Evolutionary conservation across 352 stramenopile species (phyloP).

Genomic region (Pythium dissotocum): DNA sequence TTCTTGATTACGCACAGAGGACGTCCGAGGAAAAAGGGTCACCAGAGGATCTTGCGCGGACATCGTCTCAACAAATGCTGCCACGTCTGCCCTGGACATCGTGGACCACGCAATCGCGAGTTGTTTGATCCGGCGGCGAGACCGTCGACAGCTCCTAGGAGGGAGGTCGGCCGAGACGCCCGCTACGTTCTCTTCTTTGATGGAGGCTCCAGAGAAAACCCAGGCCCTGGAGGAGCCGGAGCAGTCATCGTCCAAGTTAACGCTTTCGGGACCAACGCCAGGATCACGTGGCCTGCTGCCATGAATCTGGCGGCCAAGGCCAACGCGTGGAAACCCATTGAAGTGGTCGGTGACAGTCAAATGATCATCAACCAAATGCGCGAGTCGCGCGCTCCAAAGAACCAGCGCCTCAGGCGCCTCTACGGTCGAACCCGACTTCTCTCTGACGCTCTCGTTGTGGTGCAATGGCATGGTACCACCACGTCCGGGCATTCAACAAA

Average conservation of each 20-base stretch:
- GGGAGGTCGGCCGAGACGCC: neutral
- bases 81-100: no score
- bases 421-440: neutral
- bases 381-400: neutral
- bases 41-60: no score
- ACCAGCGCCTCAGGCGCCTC: neutral
- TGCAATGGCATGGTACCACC: neutral
- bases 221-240: slow-evolving; percentile 4
- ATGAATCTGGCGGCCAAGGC: neutral
- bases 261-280: neutral
- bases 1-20: no score
- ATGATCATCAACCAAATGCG: slow-evolving; percentile 14
- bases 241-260: neutral
- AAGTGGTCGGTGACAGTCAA: slow-evolving; percentile 13
- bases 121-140: no score
- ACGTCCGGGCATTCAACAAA: slow-evolving; percentile 5
- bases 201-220: slow-evolving; percentile 2
- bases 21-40: no score
- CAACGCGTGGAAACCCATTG: neutral
- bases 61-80: no score
- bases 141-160: no score
- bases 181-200: slow-evolving; percentile 14
- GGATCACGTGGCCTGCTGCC: neutral
- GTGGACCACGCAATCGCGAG: no score
- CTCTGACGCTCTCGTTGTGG: neutral